Evolutionary conservation across 257 asterid species (phyloP).

Genomic region (Leptodermis oblonga): DNA sequence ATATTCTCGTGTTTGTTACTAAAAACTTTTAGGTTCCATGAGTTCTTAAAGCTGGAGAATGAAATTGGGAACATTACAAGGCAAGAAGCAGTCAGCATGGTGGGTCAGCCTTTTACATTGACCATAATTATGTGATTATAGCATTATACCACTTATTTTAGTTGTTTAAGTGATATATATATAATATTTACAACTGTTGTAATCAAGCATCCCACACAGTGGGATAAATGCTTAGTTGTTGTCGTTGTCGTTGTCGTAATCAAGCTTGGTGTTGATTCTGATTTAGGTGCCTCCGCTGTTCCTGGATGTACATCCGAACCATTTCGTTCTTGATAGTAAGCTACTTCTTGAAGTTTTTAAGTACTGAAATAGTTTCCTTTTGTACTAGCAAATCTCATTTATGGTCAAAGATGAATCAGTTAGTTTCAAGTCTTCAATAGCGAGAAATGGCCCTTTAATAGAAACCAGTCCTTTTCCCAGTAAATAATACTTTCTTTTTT

Average conservation of each 20-base stretch:
- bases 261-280: constrained; percentile 19
- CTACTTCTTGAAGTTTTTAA: constrained; percentile 11
- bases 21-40: constrained; percentile 75
- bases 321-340: constrained; percentile 98
- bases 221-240: no score
- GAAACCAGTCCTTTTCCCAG: background rate
- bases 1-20: constrained; percentile 12
- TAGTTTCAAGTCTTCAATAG: background rate
- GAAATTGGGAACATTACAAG: constrained; percentile 96
- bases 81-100: constrained; percentile 99
- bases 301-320: constrained; percentile 86
- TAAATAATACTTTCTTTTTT: background rate
- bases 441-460: constrained; percentile 1
- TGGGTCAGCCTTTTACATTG: constrained; percentile 29
- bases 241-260: no score
- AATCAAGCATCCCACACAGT: no score
- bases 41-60: constrained; percentile 84
- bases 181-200: background rate
- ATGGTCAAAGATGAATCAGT: background rate
- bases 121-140: constrained; percentile 17
- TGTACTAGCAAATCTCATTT: background rate
- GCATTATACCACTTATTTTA: background rate
- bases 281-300: constrained; percentile 98
- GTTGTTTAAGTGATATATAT: constrained; percentile 7
- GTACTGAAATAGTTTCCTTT: background rate